Evolutionary conservation across 192 early-diverging fungal species (phyloP).

Genomic region (Irineochytrium annulatum): DNA sequence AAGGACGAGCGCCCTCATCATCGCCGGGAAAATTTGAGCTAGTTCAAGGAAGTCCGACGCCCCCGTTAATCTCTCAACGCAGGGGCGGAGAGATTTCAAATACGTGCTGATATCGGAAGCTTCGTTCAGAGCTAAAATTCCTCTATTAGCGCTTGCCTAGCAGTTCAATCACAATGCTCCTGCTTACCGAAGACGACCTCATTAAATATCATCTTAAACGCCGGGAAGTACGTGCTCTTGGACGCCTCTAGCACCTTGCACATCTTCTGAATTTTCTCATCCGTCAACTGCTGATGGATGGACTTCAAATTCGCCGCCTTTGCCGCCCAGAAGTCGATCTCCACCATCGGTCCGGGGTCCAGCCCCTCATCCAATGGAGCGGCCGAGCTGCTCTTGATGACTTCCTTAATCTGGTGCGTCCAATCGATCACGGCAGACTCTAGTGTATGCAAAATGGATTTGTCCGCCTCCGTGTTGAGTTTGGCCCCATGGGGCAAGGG

Average conservation of each 20-base stretch:
- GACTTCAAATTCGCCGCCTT: slow-evolving; percentile 62
- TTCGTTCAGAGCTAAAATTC: slow-evolving; percentile 53
- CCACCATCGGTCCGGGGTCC: slow-evolving; percentile 61
- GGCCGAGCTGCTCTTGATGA: slow-evolving; percentile 57
- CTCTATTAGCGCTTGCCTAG: slow-evolving; percentile 7
- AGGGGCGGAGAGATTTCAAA: slow-evolving; percentile 51
- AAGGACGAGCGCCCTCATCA: slow-evolving; percentile 50
- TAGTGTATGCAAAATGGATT: slow-evolving; percentile 53
- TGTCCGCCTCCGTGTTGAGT: slow-evolving; percentile 44
- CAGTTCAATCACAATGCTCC: background rate
- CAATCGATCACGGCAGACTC: slow-evolving; percentile 68
- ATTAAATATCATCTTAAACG: slow-evolving; percentile 60
- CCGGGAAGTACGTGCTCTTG: slow-evolving; percentile 69
- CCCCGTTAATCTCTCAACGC: slow-evolving; percentile 44
- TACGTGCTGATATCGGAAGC: slow-evolving; percentile 57
- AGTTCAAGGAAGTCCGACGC: slow-evolving; percentile 55
- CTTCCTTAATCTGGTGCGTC: slow-evolving; percentile 66
- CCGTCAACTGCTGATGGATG: slow-evolving; percentile 59
- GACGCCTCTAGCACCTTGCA: slow-evolving; percentile 46
- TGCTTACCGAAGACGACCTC: slow-evolving; percentile 56
- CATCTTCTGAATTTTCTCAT: slow-evolving; percentile 62
- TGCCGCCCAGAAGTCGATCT: slow-evolving; percentile 67
- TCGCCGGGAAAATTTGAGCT: slow-evolving; percentile 49
- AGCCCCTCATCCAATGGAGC: slow-evolving; percentile 58
- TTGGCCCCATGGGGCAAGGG: slow-evolving; percentile 59